Conservation (phyloP, 2,329 filamentous ascomycete species). For the Fusarium heterosporum region DNA sequence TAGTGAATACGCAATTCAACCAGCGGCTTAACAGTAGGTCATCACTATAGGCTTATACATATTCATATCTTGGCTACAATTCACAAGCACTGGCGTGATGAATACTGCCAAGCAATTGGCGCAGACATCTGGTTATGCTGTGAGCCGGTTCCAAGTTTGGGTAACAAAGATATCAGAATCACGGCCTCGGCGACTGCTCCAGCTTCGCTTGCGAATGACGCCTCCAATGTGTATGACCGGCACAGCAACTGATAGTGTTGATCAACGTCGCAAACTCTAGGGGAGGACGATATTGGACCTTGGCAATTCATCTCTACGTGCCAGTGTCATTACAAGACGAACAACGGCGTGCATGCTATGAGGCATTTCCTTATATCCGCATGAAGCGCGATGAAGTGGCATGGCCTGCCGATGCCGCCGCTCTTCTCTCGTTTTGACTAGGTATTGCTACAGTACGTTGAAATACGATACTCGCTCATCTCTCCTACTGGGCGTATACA, state of each 20-base stretch:
- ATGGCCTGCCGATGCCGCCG: conserved; percentile 30
- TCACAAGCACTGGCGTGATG: not conserved
- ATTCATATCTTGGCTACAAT: not conserved
- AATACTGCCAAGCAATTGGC: not conserved
- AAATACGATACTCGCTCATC: conserved; percentile 17
- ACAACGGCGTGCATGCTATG: conserved; percentile 26
- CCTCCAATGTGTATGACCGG: not conserved
- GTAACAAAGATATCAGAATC: not conserved
- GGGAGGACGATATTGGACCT: not conserved
- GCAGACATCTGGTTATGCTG: not conserved
- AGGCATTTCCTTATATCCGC: conserved; percentile 42
- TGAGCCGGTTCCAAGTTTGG: not conserved
- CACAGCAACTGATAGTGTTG: not conserved
- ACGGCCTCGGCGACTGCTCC: not conserved
- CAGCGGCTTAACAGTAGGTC: not conserved
- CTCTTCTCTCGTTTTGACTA: conserved; percentile 28
- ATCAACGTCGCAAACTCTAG: conserved; percentile 10
- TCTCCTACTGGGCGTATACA: conserved; percentile 4
- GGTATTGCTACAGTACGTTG: conserved; percentile 1
- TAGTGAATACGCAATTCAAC: not conserved
- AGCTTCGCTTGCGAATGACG: not conserved
- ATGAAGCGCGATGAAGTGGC: conserved; percentile 38
- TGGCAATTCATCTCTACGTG: not conserved
- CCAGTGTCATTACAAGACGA: conserved; percentile 8
- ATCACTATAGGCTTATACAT: not conserved